Evolutionary conservation across 257 asterid genomes (phyloP).

Genomic region (Solanum piurae): DNA sequence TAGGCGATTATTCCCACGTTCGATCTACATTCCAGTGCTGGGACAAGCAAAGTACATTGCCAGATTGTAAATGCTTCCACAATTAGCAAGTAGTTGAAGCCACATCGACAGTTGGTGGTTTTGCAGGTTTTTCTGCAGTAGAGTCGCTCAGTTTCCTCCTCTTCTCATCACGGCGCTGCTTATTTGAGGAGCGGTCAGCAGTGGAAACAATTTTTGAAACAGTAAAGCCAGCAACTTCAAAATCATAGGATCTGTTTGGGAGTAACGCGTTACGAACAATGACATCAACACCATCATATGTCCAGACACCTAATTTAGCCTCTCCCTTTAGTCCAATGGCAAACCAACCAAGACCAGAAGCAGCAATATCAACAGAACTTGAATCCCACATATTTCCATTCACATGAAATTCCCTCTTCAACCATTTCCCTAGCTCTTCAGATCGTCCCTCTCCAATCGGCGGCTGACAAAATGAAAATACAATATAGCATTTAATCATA

Average conservation of each 20-base stretch:
- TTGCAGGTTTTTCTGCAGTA: not conserved
- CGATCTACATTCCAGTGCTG: not conserved
- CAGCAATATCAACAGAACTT: constrained; percentile 61
- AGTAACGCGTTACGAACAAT: constrained; percentile 50
- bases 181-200: constrained; percentile 53
- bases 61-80: not conserved
- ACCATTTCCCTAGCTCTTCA: constrained; percentile 70
- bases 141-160: constrained; percentile 21
- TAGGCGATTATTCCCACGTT: not conserved
- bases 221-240: constrained; percentile 75
- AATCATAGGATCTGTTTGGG: constrained; percentile 50
- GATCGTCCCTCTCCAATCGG: constrained; percentile 68
- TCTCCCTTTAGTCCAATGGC: constrained; percentile 79
- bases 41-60: not conserved
- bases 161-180: constrained; percentile 19
- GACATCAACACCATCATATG: constrained; percentile 71
- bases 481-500: not conserved
- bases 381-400: constrained; percentile 62
- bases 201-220: constrained; percentile 64
- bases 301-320: constrained; percentile 59
- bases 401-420: constrained; percentile 45
- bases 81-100: constrained; percentile 1
- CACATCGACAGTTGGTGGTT: constrained; percentile 1
- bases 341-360: constrained; percentile 88
- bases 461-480: constrained; percentile 37